Conservation (phyloP, 2,329 filamentous ascomycete genomes). For the Lasiodiplodia gonubiensis region DNA sequence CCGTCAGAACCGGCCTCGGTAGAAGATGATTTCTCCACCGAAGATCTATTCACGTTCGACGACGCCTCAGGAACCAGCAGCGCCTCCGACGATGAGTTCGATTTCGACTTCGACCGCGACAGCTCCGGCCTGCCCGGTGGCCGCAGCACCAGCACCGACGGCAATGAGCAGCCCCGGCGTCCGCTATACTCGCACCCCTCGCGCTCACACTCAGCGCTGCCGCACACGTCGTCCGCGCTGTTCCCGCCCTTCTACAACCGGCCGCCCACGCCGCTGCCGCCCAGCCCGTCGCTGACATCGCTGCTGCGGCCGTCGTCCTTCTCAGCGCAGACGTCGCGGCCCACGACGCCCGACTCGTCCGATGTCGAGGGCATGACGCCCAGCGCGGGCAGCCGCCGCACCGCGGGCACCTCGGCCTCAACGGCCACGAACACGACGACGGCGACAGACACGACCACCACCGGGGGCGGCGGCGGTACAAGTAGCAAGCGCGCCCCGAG, state of each 20-base stretch:
- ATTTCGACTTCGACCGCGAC: conserved; percentile 21
- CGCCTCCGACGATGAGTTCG: conserved; percentile 24
- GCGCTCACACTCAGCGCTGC: conserved; percentile 53
- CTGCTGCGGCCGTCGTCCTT: conserved; percentile 74
- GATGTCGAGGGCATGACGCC: conserved; percentile 69
- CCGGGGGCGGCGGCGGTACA: conserved; percentile 28
- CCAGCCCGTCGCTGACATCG: conserved; percentile 89
- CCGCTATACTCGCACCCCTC: conserved; percentile 52
- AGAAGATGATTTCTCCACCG: conserved; percentile 44
- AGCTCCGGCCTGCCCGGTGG: neutral
- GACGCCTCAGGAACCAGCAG: conserved; percentile 31
- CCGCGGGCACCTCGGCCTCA: conserved; percentile 39
- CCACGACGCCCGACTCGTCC: conserved; percentile 82
- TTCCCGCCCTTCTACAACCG: conserved; percentile 96
- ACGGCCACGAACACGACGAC: conserved; percentile 32
- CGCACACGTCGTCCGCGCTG: conserved; percentile 41
- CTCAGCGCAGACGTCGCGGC: conserved; percentile 70
- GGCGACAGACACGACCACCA: too few relatives aligned
- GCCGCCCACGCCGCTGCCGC: conserved; percentile 91
- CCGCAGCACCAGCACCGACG: conserved; percentile 19
- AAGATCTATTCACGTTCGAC: conserved; percentile 34
- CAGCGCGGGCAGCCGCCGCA: conserved; percentile 37
- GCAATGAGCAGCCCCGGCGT: conserved; percentile 32
- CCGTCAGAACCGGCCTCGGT: conserved; percentile 48
- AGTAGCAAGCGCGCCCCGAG: conserved; percentile 18